A percentile compares a stretch with the other conserved stretches of the same genome.
These are phyloP conservation scores for Pseudomonodictys pantanalensis DNA, from an alignment of 495 filamentous ascomycete genomes.

Conservation along the genomic window DNA sequence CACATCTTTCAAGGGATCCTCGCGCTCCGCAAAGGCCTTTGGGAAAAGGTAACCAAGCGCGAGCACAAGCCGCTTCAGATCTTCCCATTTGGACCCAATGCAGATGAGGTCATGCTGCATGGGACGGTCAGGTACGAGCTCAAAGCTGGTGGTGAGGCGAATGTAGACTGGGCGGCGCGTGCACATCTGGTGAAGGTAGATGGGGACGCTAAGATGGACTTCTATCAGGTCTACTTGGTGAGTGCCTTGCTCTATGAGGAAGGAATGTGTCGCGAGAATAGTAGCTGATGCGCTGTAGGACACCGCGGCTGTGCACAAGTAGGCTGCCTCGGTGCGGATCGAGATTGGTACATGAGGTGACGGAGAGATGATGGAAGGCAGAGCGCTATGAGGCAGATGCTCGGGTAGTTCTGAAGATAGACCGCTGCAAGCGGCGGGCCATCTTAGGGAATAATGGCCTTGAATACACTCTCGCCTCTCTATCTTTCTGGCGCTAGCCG, in stretches of 20 bases:
- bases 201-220: conserved; percentile 54
- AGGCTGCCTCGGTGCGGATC: too few relatives aligned
- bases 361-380: too few relatives aligned
- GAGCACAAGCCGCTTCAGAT: conserved; percentile 52
- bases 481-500: too few relatives aligned
- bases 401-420: too few relatives aligned
- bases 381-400: too few relatives aligned
- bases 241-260: conserved; percentile 22
- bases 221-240: conserved; percentile 68
- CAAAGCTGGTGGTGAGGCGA: conserved; percentile 49
- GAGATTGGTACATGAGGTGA: too few relatives aligned
- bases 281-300: conserved; percentile 15
- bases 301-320: too few relatives aligned
- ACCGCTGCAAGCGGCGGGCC: too few relatives aligned
- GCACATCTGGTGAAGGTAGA: conserved; percentile 51
- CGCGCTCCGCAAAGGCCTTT: conserved; percentile 53
- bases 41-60: conserved; percentile 54
- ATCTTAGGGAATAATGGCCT: too few relatives aligned
- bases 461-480: too few relatives aligned
- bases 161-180: conserved; percentile 55
- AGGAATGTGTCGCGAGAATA: not conserved
- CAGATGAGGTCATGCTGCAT: conserved; percentile 59
- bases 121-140: conserved; percentile 57
- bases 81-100: conserved; percentile 50
- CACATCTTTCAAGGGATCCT: conserved; percentile 50